Evolutionary conservation across 129 eudicot genomes (phyloP).

Genomic region (Saussurea involucrata): DNA sequence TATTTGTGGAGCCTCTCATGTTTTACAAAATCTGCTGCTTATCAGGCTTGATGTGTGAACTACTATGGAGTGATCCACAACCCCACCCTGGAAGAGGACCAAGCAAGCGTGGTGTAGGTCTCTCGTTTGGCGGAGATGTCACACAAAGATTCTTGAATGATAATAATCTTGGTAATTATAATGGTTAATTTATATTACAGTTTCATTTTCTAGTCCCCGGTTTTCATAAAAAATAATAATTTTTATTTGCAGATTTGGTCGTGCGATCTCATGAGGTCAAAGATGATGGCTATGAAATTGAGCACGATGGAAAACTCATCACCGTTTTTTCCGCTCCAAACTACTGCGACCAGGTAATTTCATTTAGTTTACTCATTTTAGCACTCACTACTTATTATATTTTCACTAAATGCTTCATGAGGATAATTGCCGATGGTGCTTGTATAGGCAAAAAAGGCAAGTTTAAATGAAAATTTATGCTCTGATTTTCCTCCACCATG

Average conservation of each 20-base stretch:
- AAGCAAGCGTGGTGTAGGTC: constrained; percentile 99
- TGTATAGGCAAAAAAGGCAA: not conserved
- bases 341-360: constrained; percentile 93
- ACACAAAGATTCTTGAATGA: constrained; percentile 90
- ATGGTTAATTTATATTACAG: not conserved
- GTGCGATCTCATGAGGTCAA: constrained; percentile 99
- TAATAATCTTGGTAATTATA: constrained; percentile 69
- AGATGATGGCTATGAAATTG: constrained; percentile 96
- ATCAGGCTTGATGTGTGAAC: constrained; percentile 96
- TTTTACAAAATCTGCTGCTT: not conserved
- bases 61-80: constrained; percentile 99
- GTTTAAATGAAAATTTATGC: not conserved
- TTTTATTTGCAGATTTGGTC: constrained; percentile 62
- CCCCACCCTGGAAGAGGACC: constrained; percentile 95
- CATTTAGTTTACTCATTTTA: not conserved
- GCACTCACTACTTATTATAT: not conserved
- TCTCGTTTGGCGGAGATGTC: constrained; percentile 90
- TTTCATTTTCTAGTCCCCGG: not conserved
- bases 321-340: constrained; percentile 98
- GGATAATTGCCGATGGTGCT: not conserved
- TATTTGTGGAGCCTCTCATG: not conserved
- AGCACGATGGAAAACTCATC: constrained; percentile 96
- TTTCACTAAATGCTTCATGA: not conserved
- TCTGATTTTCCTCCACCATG: not conserved
- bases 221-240: not conserved